These are phyloP conservation scores for Tetrastigma voinierianum DNA, from an alignment of 164 flowering plant genomes.

Conservation along the genomic window DNA sequence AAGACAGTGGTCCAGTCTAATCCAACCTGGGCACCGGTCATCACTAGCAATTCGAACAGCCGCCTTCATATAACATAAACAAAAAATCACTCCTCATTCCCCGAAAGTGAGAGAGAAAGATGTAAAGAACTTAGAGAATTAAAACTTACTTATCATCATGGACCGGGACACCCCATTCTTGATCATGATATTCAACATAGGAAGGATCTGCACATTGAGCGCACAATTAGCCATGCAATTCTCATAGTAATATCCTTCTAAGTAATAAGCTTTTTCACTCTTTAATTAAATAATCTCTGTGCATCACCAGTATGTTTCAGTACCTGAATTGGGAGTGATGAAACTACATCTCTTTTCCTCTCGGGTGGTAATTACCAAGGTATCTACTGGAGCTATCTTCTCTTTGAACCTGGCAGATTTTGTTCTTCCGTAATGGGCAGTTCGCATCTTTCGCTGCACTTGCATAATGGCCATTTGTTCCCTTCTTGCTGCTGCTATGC, in stretches of 20 bases:
- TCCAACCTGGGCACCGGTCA: slow-evolving; percentile 85
- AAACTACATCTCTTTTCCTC: slow-evolving; percentile 77
- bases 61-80: slow-evolving; percentile 36
- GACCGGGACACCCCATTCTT: slow-evolving; percentile 96
- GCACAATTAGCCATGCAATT: neutral
- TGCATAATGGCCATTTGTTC: slow-evolving; percentile 67
- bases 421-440: slow-evolving; percentile 88
- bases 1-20: slow-evolving; percentile 90
- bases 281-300: no score
- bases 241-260: neutral
- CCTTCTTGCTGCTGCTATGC: slow-evolving; percentile 79
- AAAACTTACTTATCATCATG: slow-evolving; percentile 78
- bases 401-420: slow-evolving; percentile 52
- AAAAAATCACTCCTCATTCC: neutral
- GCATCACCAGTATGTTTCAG: no score
- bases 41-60: slow-evolving; percentile 77
- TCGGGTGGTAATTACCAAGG: slow-evolving; percentile 6
- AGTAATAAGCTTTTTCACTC: neutral
- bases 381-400: slow-evolving; percentile 34
- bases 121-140: slow-evolving; percentile 16
- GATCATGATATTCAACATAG: slow-evolving; percentile 87
- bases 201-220: slow-evolving; percentile 56
- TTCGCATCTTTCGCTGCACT: slow-evolving; percentile 70
- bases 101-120: neutral
- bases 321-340: slow-evolving; percentile 85